phyloP scores from a whole-genome alignment of 352 stramenopile species.

The Phytophthora pistaciae region DNA sequence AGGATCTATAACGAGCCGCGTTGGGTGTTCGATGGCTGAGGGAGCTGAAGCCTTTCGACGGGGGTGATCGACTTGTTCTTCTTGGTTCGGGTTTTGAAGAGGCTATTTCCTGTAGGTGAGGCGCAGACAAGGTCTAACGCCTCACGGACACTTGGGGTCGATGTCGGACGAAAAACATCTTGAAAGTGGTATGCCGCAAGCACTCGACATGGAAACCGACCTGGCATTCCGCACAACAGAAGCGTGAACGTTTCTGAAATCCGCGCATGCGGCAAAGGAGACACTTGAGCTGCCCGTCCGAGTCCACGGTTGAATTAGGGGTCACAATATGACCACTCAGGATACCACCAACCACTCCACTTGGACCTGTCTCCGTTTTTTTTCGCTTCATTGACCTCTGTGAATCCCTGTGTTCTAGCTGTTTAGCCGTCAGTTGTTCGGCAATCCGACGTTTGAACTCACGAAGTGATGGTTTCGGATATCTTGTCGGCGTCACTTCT shows the following conservation, averaged over 20 bases:
- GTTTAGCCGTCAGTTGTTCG: too few species aligned
- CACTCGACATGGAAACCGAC: constrained; percentile 24
- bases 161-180: background rate
- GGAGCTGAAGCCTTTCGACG: background rate
- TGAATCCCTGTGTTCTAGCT: too few species aligned
- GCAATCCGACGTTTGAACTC: too few species aligned
- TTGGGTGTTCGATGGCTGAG: too few species aligned
- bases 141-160: background rate
- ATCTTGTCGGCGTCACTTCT: too few species aligned
- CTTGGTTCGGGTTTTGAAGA: background rate
- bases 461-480: too few species aligned
- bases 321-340: background rate
- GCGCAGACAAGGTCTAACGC: background rate
- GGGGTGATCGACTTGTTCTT: background rate
- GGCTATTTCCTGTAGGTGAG: background rate
- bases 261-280: constrained; percentile 11
- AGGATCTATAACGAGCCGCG: too few species aligned
- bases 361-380: background rate
- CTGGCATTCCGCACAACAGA: constrained; percentile 10
- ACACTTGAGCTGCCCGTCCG: constrained; percentile 10
- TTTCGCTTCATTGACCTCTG: background rate
- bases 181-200: constrained; percentile 6
- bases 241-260: background rate
- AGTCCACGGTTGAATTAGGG: background rate
- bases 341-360: background rate